Conservation (phyloP, 352 stramenopile genomes). For the Globisporangium spinosum region DNA sequence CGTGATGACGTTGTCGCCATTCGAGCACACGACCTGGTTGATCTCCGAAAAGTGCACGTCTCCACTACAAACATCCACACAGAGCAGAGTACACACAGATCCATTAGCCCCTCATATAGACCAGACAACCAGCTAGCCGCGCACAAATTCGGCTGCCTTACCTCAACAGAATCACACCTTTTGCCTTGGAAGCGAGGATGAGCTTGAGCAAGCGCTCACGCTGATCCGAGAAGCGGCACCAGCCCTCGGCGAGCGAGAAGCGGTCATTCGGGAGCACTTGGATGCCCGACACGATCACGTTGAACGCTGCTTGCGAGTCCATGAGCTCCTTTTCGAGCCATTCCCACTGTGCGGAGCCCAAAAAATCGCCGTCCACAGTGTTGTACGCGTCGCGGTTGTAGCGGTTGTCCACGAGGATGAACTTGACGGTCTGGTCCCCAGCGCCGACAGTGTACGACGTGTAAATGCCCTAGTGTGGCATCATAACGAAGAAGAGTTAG, state of each 20-base stretch:
- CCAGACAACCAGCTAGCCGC: too few species aligned
- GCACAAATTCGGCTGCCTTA: constrained; percentile 13
- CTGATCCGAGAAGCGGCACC: constrained; percentile 83
- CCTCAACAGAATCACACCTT: constrained; percentile 87
- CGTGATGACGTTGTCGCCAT: constrained; percentile 54
- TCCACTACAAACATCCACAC: constrained; percentile 39
- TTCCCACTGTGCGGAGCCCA: constrained; percentile 75
- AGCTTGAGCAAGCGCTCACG: constrained; percentile 81
- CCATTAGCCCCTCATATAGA: background rate
- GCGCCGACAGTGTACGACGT: constrained; percentile 71
- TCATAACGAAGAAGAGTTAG: background rate
- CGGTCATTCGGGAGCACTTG: constrained; percentile 84
- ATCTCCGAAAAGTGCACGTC: constrained; percentile 93
- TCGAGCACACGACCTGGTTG: constrained; percentile 88
- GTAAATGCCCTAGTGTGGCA: constrained; percentile 65
- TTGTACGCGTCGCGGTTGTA: constrained; percentile 82
- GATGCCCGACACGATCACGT: constrained; percentile 91
- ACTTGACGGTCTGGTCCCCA: constrained; percentile 72
- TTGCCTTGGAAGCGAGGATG: constrained; percentile 79
- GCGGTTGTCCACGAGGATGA: constrained; percentile 86
- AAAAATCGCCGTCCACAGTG: constrained; percentile 56
- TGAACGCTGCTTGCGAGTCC: constrained; percentile 82
- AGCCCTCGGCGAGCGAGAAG: constrained; percentile 86
- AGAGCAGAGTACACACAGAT: constrained; percentile 5
- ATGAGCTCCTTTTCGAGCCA: constrained; percentile 84